Evolutionary conservation across 305 asterid species (phyloP).

Genomic region (Fraxinus ornus): DNA sequence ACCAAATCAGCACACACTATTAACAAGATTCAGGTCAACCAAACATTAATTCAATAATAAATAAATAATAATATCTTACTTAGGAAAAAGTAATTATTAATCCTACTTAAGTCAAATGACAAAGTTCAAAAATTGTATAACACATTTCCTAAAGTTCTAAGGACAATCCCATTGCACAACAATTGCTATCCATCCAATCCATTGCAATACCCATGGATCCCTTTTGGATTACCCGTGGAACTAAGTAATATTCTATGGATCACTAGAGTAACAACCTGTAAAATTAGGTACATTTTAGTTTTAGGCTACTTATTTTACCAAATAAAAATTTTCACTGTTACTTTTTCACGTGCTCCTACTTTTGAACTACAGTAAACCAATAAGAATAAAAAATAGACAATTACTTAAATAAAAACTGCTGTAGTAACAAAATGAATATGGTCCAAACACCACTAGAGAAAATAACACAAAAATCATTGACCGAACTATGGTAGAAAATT

Average conservation of each 20-base stretch:
- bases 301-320: background rate
- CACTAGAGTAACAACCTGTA: background rate
- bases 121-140: background rate
- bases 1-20: conserved; percentile 81
- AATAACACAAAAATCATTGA: background rate
- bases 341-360: background rate
- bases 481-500: background rate
- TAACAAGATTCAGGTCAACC: background rate
- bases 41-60: background rate
- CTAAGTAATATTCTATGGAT: background rate
- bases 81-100: background rate
- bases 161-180: background rate
- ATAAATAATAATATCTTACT: background rate
- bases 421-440: background rate
- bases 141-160: background rate
- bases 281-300: background rate
- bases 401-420: too few relatives aligned
- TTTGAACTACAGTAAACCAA: background rate
- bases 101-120: background rate
- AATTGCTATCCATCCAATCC: background rate
- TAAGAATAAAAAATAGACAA: background rate
- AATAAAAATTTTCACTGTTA: background rate
- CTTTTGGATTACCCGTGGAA: background rate
- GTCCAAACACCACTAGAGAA: background rate
- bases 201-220: background rate